A percentile compares a stretch with the other conserved stretches of the same genome.
These are phyloP conservation scores for Botryosphaeria agaves DNA, from an alignment of 2,329 filamentous ascomycete genomes.

Conservation along the genomic window DNA sequence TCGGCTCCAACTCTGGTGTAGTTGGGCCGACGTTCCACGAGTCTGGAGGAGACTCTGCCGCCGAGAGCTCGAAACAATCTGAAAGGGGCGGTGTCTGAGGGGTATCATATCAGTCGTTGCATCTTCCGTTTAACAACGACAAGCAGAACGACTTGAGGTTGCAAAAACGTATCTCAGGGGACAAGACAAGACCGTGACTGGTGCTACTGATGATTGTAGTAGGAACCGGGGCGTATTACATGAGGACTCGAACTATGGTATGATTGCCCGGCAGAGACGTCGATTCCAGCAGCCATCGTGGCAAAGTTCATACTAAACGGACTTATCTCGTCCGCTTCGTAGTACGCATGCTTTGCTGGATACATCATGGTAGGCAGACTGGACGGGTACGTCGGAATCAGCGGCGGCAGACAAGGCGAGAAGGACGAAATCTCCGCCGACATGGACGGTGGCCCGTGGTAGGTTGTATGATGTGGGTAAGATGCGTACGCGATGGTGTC, in stretches of 20 bases:
- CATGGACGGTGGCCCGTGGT: slow-evolving; percentile 19
- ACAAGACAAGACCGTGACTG: too few relatives aligned
- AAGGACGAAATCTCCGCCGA: slow-evolving; percentile 28
- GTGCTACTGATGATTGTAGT: too few relatives aligned
- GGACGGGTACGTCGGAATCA: slow-evolving; percentile 28
- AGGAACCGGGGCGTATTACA: slow-evolving; percentile 53
- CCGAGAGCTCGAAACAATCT: slow-evolving; percentile 52
- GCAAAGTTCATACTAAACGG: slow-evolving; percentile 53
- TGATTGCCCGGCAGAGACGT: slow-evolving; percentile 40
- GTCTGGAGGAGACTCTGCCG: slow-evolving; percentile 23
- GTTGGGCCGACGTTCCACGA: slow-evolving; percentile 30
- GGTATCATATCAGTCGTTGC: background rate
- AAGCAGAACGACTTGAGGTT: slow-evolving; percentile 1
- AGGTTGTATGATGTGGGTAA: slow-evolving; percentile 27
- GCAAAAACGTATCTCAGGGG: too few relatives aligned
- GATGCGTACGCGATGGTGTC: slow-evolving; percentile 46
- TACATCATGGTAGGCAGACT: slow-evolving; percentile 43
- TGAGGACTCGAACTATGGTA: slow-evolving; percentile 56
- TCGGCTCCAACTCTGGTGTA: slow-evolving; percentile 58
- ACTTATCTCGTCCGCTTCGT: slow-evolving; percentile 40
- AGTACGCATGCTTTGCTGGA: slow-evolving; percentile 50
- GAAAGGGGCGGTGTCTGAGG: slow-evolving; percentile 59
- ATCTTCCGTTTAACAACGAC: background rate
- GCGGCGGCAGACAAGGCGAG: slow-evolving; percentile 35
- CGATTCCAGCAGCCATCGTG: slow-evolving; percentile 46